phyloP scores from a whole-genome alignment of 345 rosid species.

The Streptanthus diversifolius region DNA sequence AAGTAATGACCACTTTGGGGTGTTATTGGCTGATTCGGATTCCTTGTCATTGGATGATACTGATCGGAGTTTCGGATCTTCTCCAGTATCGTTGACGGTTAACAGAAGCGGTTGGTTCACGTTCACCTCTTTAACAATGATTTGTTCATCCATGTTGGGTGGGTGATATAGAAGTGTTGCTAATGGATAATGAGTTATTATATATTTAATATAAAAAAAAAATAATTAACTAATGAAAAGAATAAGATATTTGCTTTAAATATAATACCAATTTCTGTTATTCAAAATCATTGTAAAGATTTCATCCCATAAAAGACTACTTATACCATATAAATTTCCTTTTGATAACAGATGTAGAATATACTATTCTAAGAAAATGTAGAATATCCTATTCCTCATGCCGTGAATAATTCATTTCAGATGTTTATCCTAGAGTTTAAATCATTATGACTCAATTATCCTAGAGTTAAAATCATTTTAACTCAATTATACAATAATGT shows the following conservation, averaged over 20 bases:
- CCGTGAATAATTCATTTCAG: too few species aligned
- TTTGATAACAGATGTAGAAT: not conserved
- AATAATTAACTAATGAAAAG: not conserved
- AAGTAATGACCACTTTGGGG: not conserved
- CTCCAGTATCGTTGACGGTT: not conserved
- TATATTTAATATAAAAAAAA: too few species aligned
- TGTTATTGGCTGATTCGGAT: slow-evolving; percentile 4
- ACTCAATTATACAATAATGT: too few species aligned
- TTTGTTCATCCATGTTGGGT: not conserved
- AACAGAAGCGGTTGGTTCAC: slow-evolving; percentile 3
- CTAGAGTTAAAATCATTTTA: too few species aligned
- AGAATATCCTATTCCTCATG: too few species aligned
- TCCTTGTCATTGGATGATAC: not conserved
- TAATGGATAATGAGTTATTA: not conserved
- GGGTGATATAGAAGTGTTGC: not conserved
- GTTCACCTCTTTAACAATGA: not conserved
- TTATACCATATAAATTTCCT: not conserved
- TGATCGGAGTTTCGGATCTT: not conserved
- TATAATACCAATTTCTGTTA: not conserved
- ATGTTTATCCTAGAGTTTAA: too few species aligned
- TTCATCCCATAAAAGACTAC: not conserved
- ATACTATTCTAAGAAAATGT: too few species aligned
- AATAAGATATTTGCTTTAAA: not conserved
- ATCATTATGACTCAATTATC: too few species aligned
- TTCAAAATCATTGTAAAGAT: not conserved